phyloP scores from a whole-genome alignment of 2,329 filamentous ascomycete genomes.

The Pseudocercospora cruenta region DNA sequence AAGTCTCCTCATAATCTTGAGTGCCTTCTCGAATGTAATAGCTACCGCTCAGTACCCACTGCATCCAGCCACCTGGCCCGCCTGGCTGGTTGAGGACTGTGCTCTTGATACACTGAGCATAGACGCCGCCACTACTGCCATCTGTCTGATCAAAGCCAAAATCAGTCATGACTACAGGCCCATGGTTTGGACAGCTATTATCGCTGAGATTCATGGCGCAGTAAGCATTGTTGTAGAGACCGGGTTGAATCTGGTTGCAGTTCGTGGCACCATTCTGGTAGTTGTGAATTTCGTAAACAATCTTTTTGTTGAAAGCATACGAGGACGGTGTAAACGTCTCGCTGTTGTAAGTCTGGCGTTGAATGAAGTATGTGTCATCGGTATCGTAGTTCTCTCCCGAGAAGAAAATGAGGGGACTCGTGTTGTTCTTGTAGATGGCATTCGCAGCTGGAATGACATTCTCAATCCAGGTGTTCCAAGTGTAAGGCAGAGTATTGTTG shows the following conservation, averaged over 20 bases:
- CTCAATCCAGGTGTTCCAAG: conserved; percentile 43
- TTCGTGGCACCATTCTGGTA: conserved; percentile 52
- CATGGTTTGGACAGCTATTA: conserved; percentile 13
- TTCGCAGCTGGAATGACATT: conserved; percentile 55
- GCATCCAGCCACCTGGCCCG: conserved; percentile 59
- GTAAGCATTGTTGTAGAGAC: conserved; percentile 57
- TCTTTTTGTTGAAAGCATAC: conserved; percentile 55
- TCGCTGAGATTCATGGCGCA: conserved; percentile 50
- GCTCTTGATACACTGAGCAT: conserved; percentile 58
- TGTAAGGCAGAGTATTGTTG: conserved; percentile 38
- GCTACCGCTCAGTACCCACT: conserved; percentile 56
- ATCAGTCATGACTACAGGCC: conserved; percentile 59
- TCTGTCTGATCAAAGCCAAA: conserved; percentile 59
- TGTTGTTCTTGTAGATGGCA: conserved; percentile 57
- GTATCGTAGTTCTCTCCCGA: conserved; percentile 64
- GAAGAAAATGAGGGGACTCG: conserved; percentile 59
- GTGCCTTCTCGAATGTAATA: conserved; percentile 60
- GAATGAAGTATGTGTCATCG: conserved; percentile 52
- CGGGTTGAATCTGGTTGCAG: conserved; percentile 51
- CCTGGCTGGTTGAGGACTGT: conserved; percentile 47
- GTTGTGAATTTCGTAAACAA: conserved; percentile 65
- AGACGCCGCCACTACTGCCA: conserved; percentile 52
- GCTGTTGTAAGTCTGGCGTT: conserved; percentile 37
- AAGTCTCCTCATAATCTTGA: conserved; percentile 62
- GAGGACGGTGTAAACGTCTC: conserved; percentile 53